Base-by-base conservation (phyloP, 176 grass and related monocot genomes). In the Phoenix roebelenii region DNA sequence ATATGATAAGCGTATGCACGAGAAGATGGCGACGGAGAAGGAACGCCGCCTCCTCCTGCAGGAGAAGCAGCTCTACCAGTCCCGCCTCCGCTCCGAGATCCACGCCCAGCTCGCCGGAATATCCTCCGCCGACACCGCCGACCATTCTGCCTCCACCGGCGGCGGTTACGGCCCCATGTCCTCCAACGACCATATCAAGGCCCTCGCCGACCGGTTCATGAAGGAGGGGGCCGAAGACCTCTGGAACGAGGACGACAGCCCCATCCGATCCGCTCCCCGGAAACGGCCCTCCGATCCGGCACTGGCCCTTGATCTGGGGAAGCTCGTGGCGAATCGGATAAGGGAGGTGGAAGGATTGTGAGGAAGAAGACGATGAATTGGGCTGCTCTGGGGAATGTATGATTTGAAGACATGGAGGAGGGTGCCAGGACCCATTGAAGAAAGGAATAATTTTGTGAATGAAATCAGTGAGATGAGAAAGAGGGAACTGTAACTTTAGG, bases 201-300 rank as follows among this genome's bases (percentile, higher is more conserved):
- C 74, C 39, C 83, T 96, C 49, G 86, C 83, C 25, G 77, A 87
- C 29, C 85, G 80, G 18, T 96, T 96, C 74, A 77, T 72, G 72
- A 78, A 76, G 60, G 67, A 59, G 1, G 83, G 80, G 50, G 91
- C 83, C 23, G 86, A 87, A 69, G 91, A 90, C 77, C 80, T 96
- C 32, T 96, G 86, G 91, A 96, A 96, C 80, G 55, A 87, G 16
- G 91, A 96, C 67, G 86, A 90, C 70, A 86, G 83, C 0, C 80
- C 91, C 25, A 51, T 96, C 58, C 70, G 63, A 5, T 14, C 28
- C 0, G 23, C 64, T 68, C 53, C 26, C 19, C 51, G 32, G 48
- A 29, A 51, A 16, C 65, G 18, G 48, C n/a, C 26, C 23, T 5
- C 26, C 5, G 26, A 28, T 19, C 55, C 65, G 23, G n/a, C 22